Evolutionary conservation across 1,284 basidiomycete species (phyloP), one percentile per base, ranked within the genome.

Genomic region (Entoloma clypeatum): DNA sequence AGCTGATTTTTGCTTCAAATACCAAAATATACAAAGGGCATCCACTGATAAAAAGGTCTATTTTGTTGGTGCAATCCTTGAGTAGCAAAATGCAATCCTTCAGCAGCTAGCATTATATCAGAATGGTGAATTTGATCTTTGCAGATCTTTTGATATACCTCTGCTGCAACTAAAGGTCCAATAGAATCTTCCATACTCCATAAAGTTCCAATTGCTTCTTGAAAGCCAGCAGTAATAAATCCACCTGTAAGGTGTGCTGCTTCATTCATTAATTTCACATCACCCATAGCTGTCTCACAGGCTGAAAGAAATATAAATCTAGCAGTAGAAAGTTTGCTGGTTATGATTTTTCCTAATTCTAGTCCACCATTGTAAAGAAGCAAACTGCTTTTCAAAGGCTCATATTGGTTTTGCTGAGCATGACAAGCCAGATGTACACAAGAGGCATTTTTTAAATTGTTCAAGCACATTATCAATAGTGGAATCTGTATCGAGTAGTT

Each of bases 201-300:
- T 46, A 64, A 47, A 3, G 62, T 65, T 13, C 51, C 64, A 26
- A 65, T 50, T n/a, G 56, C 60, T 14, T 54, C 54, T 36, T 45
- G 48, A 49, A 60, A 65, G 9, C 65, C 65, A 30, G 61, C 55
- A 30, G 60, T 54, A 13, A 60, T 48, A 51, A 67, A 59, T 7
- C 55, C 59, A 8, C 57, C 57, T 4, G 58, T 59, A 4, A 65
- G 48, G 44, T 68, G 61, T 22, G 54, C 32, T 1, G 55, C 31
- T 42, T 66, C 60, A 22, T 62, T 56, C 1, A 55, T 40, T 31
- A 55, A 32, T 9, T 42, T 36, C 2, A 36, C 32, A 38, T 59
- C 59, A 3, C 57, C 58, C 47, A 41, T 56, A 1, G 61, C 64
- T 7, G 59, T 65, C 35, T 65, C 47, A 41, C 63, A 67, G 0